Conservation (phyloP, 83 land plant genomes). For the Picea abies region DNA sequence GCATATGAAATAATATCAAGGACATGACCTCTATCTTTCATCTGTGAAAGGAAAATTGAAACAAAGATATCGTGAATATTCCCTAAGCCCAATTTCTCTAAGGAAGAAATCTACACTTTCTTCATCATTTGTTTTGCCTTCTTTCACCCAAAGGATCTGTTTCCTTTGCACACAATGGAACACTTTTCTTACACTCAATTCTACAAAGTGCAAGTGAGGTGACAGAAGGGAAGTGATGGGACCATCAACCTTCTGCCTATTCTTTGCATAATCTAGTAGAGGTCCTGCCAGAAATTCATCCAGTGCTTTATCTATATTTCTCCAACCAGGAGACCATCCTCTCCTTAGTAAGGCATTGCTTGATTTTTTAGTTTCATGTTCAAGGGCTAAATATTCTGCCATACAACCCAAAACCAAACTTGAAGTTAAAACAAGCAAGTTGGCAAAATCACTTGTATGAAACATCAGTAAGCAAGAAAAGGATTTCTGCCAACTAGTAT, state of each 20-base stretch:
- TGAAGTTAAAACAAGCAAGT: too few species aligned
- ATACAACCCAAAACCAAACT: constrained; percentile 12
- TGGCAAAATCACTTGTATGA: too few species aligned
- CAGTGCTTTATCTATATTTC: constrained; percentile 22
- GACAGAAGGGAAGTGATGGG: constrained; percentile 63
- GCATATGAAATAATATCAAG: too few species aligned
- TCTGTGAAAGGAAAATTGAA: constrained; percentile 27
- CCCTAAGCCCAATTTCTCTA: constrained; percentile 23
- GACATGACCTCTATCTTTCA: too few species aligned
- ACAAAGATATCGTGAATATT: constrained; percentile 73
- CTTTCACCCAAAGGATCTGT: constrained; percentile 31
- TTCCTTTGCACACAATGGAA: constrained; percentile 40
- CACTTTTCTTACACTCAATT: constrained; percentile 67
- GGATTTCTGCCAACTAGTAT: too few species aligned
- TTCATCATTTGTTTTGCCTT: constrained; percentile 33
- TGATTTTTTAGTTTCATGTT: constrained; percentile 58
- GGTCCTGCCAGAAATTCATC: constrained; percentile 43
- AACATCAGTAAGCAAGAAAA: too few species aligned
- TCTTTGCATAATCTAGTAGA: not conserved
- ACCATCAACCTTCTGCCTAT: constrained; percentile 16
- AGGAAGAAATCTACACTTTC: constrained; percentile 1
- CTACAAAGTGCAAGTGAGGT: constrained; percentile 73
- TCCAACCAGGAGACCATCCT: too few species aligned
- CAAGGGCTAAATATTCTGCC: constrained; percentile 64
- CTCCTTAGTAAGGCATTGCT: constrained; percentile 18